Percentiles rank a stretch among this genome's conserved stretches.
Evolutionary conservation across 179 eudicot species (phyloP).

Genomic region (Pouteria campechiana): DNA sequence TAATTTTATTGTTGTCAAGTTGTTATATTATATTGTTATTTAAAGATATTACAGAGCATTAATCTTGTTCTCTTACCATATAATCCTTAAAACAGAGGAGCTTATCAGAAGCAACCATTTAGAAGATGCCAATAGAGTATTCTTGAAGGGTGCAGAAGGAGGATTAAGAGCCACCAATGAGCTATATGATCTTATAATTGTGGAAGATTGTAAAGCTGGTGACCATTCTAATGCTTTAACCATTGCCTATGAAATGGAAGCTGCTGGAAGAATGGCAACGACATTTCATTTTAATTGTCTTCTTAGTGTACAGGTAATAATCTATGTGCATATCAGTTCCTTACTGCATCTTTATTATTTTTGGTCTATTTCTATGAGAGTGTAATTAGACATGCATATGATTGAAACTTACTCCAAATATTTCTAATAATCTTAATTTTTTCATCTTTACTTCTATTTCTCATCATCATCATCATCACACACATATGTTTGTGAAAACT

Average conservation of each 20-base stretch:
- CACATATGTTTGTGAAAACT: too few species aligned
- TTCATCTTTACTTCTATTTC: too few species aligned
- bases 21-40: too few species aligned
- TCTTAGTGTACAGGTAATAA: slow-evolving; percentile 81
- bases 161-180: slow-evolving; percentile 85
- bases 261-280: slow-evolving; percentile 92
- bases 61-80: too few species aligned
- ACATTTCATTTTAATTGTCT: slow-evolving; percentile 97
- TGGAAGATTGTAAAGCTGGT: slow-evolving; percentile 86
- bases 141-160: slow-evolving; percentile 85
- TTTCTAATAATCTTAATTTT: too few species aligned
- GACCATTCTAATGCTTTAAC: slow-evolving; percentile 95
- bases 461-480: too few species aligned
- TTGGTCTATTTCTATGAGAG: too few species aligned
- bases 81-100: slow-evolving; percentile 45
- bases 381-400: too few species aligned
- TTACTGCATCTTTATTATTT: background rate
- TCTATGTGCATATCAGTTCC: background rate
- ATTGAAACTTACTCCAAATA: too few species aligned
- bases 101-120: slow-evolving; percentile 60
- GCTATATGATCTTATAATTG: slow-evolving; percentile 77
- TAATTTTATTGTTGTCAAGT: too few species aligned
- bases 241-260: slow-evolving; percentile 95
- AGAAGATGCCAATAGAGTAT: slow-evolving; percentile 88
- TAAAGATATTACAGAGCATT: too few species aligned